These are phyloP conservation scores for Xylariaceae sp. DNA, from an alignment of 2,329 filamentous ascomycete genomes.

Conservation along the genomic window DNA sequence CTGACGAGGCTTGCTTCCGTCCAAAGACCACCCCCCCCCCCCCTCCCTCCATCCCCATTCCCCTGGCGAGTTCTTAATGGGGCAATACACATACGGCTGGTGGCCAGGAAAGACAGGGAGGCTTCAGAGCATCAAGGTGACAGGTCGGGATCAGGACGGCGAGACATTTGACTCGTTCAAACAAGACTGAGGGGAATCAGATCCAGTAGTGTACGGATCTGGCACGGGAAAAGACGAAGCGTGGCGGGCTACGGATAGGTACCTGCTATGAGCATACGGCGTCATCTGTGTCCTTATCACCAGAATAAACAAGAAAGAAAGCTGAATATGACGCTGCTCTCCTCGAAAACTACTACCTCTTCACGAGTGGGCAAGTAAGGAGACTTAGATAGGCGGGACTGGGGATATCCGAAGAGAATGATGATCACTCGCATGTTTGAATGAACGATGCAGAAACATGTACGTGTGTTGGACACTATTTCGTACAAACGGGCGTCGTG, in stretches of 20 bases:
- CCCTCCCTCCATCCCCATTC: constrained; percentile 4
- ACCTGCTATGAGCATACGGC: constrained; percentile 2
- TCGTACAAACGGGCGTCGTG: constrained; percentile 8
- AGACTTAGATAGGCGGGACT: constrained; percentile 12
- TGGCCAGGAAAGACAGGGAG: constrained; percentile 23
- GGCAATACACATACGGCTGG: constrained; percentile 23
- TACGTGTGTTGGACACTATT: constrained; percentile 19
- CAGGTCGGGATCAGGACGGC: constrained; percentile 22
- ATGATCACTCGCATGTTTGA: constrained; percentile 21
- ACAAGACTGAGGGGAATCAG: constrained; percentile 23
- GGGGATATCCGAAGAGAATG: constrained; percentile 22
- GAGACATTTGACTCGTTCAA: constrained; percentile 29
- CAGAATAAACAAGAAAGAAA: too few species aligned
- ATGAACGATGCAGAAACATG: constrained; percentile 21
- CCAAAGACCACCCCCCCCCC: constrained; percentile 20
- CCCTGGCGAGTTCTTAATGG: constrained; percentile 20
- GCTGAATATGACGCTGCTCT: too few species aligned
- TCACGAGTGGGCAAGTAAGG: constrained; percentile 9
- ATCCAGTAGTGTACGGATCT: constrained; percentile 23
- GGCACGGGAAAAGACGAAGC: constrained; percentile 19
- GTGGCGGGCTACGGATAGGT: constrained; percentile 28
- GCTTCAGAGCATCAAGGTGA: constrained; percentile 25
- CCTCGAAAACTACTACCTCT: too few species aligned
- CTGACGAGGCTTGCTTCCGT: constrained; percentile 31
- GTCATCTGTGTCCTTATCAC: background rate